A percentile compares a stretch with the other conserved stretches of the same genome.
phyloP scores from a whole-genome alignment of 1,139 yeast species.

The Saccharomyces hybrid region DNA sequence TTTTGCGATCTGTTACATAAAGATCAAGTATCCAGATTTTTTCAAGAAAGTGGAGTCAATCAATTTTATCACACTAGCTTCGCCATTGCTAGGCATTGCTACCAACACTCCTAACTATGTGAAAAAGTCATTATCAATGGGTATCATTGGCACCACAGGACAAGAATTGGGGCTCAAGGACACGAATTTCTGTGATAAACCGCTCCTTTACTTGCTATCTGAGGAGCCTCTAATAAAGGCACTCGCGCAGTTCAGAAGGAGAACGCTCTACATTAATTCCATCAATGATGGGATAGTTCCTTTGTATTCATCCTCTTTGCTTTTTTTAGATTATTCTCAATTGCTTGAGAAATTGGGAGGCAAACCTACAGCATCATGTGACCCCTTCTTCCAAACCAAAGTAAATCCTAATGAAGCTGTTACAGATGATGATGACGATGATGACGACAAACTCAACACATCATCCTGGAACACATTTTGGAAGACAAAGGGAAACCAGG shows the following conservation, averaged over 20 bases:
- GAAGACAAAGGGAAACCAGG: not conserved
- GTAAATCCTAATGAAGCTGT: conserved; percentile 8
- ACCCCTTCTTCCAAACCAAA: not conserved
- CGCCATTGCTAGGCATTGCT: conserved; percentile 80
- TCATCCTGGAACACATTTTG: not conserved
- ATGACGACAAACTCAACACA: not conserved
- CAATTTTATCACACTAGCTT: conserved; percentile 79
- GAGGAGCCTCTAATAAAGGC: conserved; percentile 72
- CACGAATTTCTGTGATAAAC: conserved; percentile 50
- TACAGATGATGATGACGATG: not conserved
- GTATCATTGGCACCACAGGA: conserved; percentile 90
- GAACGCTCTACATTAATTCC: conserved; percentile 42
- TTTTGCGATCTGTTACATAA: conserved; percentile 80
- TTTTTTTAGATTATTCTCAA: conserved; percentile 64
- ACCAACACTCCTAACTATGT: conserved; percentile 85
- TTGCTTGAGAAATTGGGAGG: conserved; percentile 29
- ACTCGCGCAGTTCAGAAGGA: conserved; percentile 51
- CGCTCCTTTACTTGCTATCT: conserved; percentile 67
- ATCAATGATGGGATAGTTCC: conserved; percentile 85
- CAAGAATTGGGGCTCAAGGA: conserved; percentile 49
- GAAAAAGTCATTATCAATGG: conserved; percentile 76
- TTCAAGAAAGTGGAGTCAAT: conserved; percentile 60
- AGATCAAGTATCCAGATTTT: conserved; percentile 63
- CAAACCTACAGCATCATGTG: not conserved
- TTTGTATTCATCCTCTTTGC: conserved; percentile 71